phyloP scores from a whole-genome alignment of 768 basidiomycete species.

The Xerocomellus intermedius region DNA sequence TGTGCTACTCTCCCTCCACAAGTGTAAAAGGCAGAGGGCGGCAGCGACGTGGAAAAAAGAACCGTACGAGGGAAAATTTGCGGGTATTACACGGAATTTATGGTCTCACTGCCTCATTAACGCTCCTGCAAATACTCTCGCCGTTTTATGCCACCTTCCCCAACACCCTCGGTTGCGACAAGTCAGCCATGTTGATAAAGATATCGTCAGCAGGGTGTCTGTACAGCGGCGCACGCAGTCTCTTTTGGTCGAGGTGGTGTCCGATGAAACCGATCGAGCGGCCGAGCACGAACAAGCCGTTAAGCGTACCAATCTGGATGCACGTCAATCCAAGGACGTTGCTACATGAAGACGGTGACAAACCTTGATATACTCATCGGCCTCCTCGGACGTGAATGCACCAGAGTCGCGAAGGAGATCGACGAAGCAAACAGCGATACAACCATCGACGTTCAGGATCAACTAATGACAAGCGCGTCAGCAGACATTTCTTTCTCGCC shows the following conservation, averaged over 20 bases:
- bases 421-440: constrained; percentile 95
- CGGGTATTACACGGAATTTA: constrained; percentile 20
- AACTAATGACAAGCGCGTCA: constrained; percentile 43
- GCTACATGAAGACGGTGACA: not conserved
- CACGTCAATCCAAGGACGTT: not conserved
- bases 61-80: not conserved
- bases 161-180: constrained; percentile 78
- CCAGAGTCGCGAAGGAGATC: constrained; percentile 90
- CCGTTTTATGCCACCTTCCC: constrained; percentile 35
- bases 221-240: constrained; percentile 89
- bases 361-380: constrained; percentile 93
- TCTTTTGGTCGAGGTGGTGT: constrained; percentile 95
- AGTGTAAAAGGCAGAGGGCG: not conserved
- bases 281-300: constrained; percentile 96
- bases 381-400: constrained; percentile 94
- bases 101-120: constrained; percentile 5
- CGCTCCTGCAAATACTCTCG: not conserved
- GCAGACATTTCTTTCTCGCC: not conserved
- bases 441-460: constrained; percentile 95
- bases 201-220: constrained; percentile 94
- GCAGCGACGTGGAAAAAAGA: not conserved
- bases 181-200: constrained; percentile 91
- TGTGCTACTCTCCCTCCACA: not conserved
- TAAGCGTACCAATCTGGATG: constrained; percentile 78
- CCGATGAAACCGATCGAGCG: constrained; percentile 98